Conservation (phyloP, 1,139 yeast species). For the Candida sp. region DNA sequence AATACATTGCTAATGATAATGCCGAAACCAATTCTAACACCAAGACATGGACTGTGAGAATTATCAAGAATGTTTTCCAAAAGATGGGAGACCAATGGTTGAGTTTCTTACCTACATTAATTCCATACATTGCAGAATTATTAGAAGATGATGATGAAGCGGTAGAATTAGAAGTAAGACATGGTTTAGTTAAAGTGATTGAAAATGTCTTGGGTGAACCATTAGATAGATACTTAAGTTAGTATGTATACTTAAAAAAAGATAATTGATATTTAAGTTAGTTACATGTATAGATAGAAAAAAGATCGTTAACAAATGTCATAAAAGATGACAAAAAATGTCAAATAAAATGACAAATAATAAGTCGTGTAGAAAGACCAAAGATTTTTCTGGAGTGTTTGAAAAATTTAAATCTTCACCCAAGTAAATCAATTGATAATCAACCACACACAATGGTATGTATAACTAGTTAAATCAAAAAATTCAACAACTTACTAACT, state of each 20-base stretch:
- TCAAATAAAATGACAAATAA: too few species aligned
- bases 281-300: too few species aligned
- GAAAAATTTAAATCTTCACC: slow-evolving; percentile 5
- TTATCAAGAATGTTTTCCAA: slow-evolving; percentile 78
- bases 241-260: slow-evolving; percentile 9
- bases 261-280: background rate
- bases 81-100: slow-evolving; percentile 97
- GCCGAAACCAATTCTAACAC: slow-evolving; percentile 29
- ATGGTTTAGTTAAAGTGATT: slow-evolving; percentile 87
- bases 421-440: slow-evolving; percentile 1
- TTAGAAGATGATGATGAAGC: slow-evolving; percentile 94
- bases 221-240: slow-evolving; percentile 81
- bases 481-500: too few species aligned
- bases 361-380: slow-evolving; percentile 3
- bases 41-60: slow-evolving; percentile 81
- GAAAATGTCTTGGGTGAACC: slow-evolving; percentile 95
- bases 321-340: too few species aligned
- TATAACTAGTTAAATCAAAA: too few species aligned
- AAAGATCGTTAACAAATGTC: too few species aligned
- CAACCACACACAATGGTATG: slow-evolving; percentile 14
- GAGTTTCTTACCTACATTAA: slow-evolving; percentile 84
- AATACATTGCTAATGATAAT: slow-evolving; percentile 33
- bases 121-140: slow-evolving; percentile 93
- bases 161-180: slow-evolving; percentile 88
- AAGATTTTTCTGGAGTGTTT: slow-evolving; percentile 10